Conservation (phyloP, 2,329 filamentous ascomycete species). For the Cercospora janseana region DNA sequence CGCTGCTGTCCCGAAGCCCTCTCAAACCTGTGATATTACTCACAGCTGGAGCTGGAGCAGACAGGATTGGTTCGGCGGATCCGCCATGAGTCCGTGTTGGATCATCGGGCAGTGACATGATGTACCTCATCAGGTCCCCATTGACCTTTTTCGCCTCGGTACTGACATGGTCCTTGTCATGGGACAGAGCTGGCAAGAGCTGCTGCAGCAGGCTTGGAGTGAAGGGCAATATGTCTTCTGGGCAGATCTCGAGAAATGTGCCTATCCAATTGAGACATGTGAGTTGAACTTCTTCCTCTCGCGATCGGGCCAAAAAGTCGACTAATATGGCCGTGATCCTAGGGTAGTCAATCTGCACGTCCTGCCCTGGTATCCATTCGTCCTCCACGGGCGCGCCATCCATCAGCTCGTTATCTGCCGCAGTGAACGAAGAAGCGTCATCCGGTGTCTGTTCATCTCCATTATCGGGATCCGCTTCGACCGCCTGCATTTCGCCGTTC, state of each 20-base stretch:
- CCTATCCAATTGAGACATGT: conserved; percentile 95
- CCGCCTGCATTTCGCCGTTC: conserved; percentile 21
- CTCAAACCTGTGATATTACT: conserved; percentile 2
- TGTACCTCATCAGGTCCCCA: conserved; percentile 86
- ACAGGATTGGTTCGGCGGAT: conserved; percentile 8
- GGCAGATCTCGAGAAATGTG: conserved; percentile 93
- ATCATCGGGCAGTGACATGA: conserved; percentile 78
- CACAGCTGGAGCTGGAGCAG: conserved; percentile 4
- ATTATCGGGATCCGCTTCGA: conserved; percentile 11
- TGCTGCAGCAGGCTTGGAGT: conserved; percentile 89
- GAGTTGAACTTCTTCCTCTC: conserved; percentile 86
- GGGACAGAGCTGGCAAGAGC: conserved; percentile 90
- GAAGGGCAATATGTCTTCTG: conserved; percentile 92
- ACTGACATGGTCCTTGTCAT: conserved; percentile 82
- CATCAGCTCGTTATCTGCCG: conserved; percentile 52
- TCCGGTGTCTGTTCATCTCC: conserved; percentile 51
- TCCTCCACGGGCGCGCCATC: conserved; percentile 59
- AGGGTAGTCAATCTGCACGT: conserved; percentile 90
- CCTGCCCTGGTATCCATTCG: conserved; percentile 96
- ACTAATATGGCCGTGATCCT: conserved; percentile 90
- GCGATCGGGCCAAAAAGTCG: conserved; percentile 76
- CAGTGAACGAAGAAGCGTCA: conserved; percentile 54
- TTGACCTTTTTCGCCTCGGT: conserved; percentile 88
- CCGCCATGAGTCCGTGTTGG: conserved; percentile 39
- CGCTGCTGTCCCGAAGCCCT: conserved; percentile 13